Conservation (phyloP, 345 rosid genomes). For the Alliaria petiolata region DNA sequence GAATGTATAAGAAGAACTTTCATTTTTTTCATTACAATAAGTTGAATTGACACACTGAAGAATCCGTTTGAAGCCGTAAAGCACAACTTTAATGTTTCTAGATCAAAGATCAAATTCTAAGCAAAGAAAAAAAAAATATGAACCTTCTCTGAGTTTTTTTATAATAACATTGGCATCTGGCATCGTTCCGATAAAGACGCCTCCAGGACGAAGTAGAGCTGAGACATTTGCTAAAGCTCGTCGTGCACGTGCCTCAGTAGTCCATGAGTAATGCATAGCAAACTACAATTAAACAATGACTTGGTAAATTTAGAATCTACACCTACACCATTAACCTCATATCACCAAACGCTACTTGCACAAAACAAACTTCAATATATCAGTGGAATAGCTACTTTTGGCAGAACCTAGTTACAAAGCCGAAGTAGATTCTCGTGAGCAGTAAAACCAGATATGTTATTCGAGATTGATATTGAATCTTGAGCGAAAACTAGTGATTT, state of each 20-base stretch:
- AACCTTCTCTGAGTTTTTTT: conserved; percentile 88
- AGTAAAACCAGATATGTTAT: conserved; percentile 3
- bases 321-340: not conserved
- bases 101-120: not conserved
- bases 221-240: conserved; percentile 93
- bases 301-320: conserved; percentile 10
- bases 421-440: not conserved
- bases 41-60: not conserved
- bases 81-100: not conserved
- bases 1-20: not conserved
- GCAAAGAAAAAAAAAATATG: not conserved
- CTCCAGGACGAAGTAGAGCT: conserved; percentile 93
- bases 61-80: not conserved
- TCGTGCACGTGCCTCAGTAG: conserved; percentile 87
- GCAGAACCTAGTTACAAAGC: not conserved
- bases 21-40: not conserved
- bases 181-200: conserved; percentile 92
- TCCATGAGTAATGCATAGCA: conserved; percentile 97
- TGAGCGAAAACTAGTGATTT: not conserved
- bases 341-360: not conserved
- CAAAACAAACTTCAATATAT: not conserved
- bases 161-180: conserved; percentile 96
- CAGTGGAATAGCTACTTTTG: not conserved
- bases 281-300: conserved; percentile 47
- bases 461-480: not conserved